Conservation (phyloP, 2,329 filamentous ascomycete genomes). For the Bretziella fagacearum region DNA sequence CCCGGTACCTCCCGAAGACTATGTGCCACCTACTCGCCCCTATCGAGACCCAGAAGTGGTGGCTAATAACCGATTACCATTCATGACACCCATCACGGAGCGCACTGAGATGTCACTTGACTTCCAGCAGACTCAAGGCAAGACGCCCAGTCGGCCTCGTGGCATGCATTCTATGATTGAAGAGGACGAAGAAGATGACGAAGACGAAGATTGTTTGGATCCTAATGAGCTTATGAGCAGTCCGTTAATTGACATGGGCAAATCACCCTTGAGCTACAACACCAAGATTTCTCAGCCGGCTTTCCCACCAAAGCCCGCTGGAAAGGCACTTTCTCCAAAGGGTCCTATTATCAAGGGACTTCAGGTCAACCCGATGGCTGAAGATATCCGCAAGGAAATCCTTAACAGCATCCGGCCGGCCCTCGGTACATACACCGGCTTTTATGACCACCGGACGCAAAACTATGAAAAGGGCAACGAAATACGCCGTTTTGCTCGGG, state of each 20-base stretch:
- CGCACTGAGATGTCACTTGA: slow-evolving; percentile 79
- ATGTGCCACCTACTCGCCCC: slow-evolving; percentile 58
- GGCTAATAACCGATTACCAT: slow-evolving; percentile 82
- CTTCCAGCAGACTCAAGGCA: slow-evolving; percentile 40
- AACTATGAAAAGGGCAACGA: slow-evolving; percentile 51
- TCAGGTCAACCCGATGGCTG: slow-evolving; percentile 81
- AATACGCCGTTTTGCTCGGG: slow-evolving; percentile 67
- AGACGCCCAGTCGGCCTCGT: slow-evolving; percentile 54
- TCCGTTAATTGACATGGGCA: slow-evolving; percentile 50
- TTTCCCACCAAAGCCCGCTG: slow-evolving; percentile 13
- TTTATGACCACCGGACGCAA: slow-evolving; percentile 52
- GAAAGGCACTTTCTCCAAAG: slow-evolving; percentile 29
- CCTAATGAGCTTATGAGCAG: slow-evolving; percentile 35
- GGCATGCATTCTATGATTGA: slow-evolving; percentile 18
- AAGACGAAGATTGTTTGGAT: slow-evolving; percentile 21
- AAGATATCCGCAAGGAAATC: slow-evolving; percentile 56
- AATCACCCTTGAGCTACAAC: slow-evolving; percentile 28
- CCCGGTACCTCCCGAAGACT: slow-evolving; percentile 71
- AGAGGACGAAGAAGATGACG: slow-evolving; percentile 19
- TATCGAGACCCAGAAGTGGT: slow-evolving; percentile 65
- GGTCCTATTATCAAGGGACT: slow-evolving; percentile 63
- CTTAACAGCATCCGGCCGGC: slow-evolving; percentile 57
- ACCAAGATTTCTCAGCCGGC: slow-evolving; percentile 23
- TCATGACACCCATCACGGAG: slow-evolving; percentile 98
- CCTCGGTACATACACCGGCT: slow-evolving; percentile 59